These are phyloP conservation scores for Termitomyces eurrhizus DNA, from an alignment of 768 basidiomycete genomes.

Conservation along the genomic window DNA sequence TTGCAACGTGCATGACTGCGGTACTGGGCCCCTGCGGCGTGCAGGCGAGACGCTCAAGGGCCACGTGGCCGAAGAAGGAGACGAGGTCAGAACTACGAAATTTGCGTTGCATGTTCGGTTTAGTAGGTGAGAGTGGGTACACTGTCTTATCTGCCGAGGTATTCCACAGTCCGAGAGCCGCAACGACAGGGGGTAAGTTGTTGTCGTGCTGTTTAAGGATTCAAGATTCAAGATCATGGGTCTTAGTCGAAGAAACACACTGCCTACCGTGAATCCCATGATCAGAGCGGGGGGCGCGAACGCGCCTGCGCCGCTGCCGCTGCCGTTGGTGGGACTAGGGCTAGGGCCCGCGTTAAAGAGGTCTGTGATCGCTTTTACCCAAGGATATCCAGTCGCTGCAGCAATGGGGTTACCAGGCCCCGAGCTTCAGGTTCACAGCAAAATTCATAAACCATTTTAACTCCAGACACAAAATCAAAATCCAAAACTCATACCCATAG, in stretches of 20 bases:
- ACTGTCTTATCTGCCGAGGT: conserved; percentile 24
- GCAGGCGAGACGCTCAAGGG: conserved; percentile 38
- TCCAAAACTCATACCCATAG: conserved; percentile 29
- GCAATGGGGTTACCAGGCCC: conserved; percentile 42
- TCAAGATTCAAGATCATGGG: too few relatives aligned
- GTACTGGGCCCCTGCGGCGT: not conserved
- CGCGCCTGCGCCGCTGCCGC: conserved; percentile 19
- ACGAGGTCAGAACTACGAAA: conserved; percentile 38
- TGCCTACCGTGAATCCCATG: conserved; percentile 38
- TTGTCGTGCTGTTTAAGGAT: conserved; percentile 34
- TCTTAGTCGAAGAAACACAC: not conserved
- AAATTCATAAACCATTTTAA: not conserved
- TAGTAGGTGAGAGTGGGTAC: conserved; percentile 33
- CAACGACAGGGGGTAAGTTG: conserved; percentile 37
- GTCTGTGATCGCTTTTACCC: conserved; percentile 34
- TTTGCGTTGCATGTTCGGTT: conserved; percentile 25
- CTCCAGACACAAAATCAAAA: not conserved
- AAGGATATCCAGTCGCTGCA: conserved; percentile 35
- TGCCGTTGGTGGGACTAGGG: conserved; percentile 21
- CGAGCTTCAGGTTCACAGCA: conserved; percentile 22
- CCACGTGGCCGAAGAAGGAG: conserved; percentile 37
- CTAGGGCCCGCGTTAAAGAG: conserved; percentile 31
- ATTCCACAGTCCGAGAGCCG: conserved; percentile 42
- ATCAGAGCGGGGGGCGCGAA: conserved; percentile 35
- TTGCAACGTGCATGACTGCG: conserved; percentile 16